Evolutionary conservation across 441 rosid species (phyloP), one percentile per base, ranked within the genome.

Genomic region (Pelargonium citronellum): DNA sequence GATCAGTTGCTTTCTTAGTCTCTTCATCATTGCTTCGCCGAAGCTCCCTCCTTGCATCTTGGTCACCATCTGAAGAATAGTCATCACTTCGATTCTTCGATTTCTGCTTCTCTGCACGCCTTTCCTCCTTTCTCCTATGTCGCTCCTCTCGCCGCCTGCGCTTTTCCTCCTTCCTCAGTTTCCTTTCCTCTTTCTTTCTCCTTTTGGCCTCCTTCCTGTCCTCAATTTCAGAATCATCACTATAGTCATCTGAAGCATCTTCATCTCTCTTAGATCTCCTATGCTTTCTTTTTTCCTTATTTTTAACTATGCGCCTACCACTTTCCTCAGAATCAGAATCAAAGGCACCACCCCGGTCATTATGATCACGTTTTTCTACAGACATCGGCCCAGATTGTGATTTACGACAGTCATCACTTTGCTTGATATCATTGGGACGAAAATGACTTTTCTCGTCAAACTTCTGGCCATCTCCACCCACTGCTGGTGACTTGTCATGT

Each of bases 101-200:
- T 78, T 84, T 91, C 73, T 68, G 79, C 87, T 89, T 92, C 79
- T 81, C 89, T 1, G 89, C 87, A 77, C 82, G 89, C 22, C 97
- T 83, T 71, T 87, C 96, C 79, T 86, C 96, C 83, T 78, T 91
- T 80, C 77, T 87, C 41, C 84, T 90, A 41, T 83, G 95, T 6
- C 89, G 81, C 80, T 91, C 96, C 74, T 92, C 91, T 12, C 89
- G 89, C 46, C 85, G 84, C n/a, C 87, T 82, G 34, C 84, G 89
- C 81, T 80, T 95, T 77, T 89, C 98, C 81, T 95, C 99, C 80
- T 87, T 95, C 64, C 88, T 71, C 71, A 75, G 60, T 80, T 89
- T 92, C 84, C 83, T 95, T 75, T 91, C 99, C 77, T 89, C 96
- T 79, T 80, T 95, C 84, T 81, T 85, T 85, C 91, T 87, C 88